Evolutionary conservation across 352 stramenopile species (phyloP).

Genomic region (Blastocystis sp.): DNA sequence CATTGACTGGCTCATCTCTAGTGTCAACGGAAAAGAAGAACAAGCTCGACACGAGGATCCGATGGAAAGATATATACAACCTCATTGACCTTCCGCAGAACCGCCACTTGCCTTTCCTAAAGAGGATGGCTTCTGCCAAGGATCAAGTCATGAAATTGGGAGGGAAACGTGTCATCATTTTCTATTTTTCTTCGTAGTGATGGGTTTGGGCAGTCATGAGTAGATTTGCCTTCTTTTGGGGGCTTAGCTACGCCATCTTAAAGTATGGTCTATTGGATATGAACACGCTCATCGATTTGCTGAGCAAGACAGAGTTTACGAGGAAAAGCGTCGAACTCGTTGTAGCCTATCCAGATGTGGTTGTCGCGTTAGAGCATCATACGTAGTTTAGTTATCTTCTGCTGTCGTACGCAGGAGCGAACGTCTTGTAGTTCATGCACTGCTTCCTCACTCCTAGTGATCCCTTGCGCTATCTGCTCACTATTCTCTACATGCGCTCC

Average conservation of each 20-base stretch:
- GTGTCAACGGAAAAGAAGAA: neutral
- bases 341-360: constrained; percentile 25
- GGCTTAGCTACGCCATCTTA: constrained; percentile 17
- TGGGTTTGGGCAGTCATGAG: neutral
- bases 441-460: constrained; percentile 8
- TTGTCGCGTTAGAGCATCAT: neutral
- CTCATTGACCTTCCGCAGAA: constrained; percentile 56
- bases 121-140: constrained; percentile 21
- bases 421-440: constrained; percentile 11
- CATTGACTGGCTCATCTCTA: neutral
- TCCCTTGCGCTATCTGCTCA: constrained; percentile 52
- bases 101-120: constrained; percentile 6
- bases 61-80: constrained; percentile 51
- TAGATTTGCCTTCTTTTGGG: constrained; percentile 52
- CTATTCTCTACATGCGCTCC: constrained; percentile 27
- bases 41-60: constrained; percentile 12
- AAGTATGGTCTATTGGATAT: constrained; percentile 46
- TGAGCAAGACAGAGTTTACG: constrained; percentile 16
- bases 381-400: constrained; percentile 62
- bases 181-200: constrained; percentile 10
- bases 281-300: constrained; percentile 39
- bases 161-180: constrained; percentile 37
- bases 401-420: constrained; percentile 14
- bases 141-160: constrained; percentile 47
- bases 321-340: constrained; percentile 10